Percentiles rank a stretch among this genome's conserved stretches.
Evolutionary conservation across 169 alveolate genomes (phyloP).

Genomic region (Plasmodium reichenowi): DNA sequence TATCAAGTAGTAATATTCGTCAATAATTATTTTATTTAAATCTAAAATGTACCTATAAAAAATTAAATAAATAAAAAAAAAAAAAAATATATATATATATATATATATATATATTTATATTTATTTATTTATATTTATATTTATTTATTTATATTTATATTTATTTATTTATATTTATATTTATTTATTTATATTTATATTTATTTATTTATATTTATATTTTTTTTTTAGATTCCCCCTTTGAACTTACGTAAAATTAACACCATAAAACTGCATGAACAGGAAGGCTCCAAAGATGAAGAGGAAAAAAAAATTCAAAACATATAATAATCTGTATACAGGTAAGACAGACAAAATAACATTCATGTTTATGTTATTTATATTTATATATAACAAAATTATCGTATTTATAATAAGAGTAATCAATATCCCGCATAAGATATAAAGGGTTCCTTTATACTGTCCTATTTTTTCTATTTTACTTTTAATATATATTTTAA

Average conservation of each 20-base stretch:
- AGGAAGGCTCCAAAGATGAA: conserved; percentile 57
- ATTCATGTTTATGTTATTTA: conserved; percentile 40
- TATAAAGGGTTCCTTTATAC: conserved; percentile 25
- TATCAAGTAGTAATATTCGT: conserved; percentile 65
- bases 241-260: conserved; percentile 48
- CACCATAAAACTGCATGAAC: conserved; percentile 63
- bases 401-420: conserved; percentile 38
- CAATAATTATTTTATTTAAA: conserved; percentile 58
- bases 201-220: background rate
- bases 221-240: background rate
- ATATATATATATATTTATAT: background rate
- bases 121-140: background rate
- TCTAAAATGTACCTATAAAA: conserved; percentile 52
- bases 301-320: conserved; percentile 58
- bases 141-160: background rate
- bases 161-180: background rate
- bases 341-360: conserved; percentile 38
- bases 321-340: conserved; percentile 32
- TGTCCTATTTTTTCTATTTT: conserved; percentile 52
- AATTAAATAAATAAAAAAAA: no score
- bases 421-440: conserved; percentile 33
- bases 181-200: background rate
- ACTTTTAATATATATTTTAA: conserved; percentile 48
- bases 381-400: conserved; percentile 34
- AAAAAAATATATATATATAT: background rate